These are phyloP conservation scores for Farysia itapuensis DNA, from an alignment of 1,284 basidiomycete genomes.

Conservation along the genomic window DNA sequence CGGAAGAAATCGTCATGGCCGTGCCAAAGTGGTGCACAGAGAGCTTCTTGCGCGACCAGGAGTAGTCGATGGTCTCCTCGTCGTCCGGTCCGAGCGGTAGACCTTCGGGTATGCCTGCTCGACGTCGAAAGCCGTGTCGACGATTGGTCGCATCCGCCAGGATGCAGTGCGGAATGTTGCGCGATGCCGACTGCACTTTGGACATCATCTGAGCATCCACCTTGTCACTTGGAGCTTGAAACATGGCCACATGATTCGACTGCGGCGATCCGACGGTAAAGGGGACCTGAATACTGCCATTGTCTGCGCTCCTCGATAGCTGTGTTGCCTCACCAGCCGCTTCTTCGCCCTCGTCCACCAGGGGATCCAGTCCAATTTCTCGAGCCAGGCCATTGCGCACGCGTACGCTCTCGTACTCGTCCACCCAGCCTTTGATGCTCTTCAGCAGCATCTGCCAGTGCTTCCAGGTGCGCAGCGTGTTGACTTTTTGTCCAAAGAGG, in stretches of 20 bases:
- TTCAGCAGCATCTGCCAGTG: conserved; percentile 46
- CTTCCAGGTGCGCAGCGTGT: conserved; percentile 40
- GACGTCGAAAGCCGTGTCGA: conserved; percentile 40
- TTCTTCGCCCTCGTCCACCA: conserved; percentile 1
- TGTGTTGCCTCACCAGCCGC: background rate
- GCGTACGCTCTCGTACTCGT: conserved; percentile 49
- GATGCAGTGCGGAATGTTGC: conserved; percentile 40
- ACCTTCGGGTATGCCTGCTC: conserved; percentile 48
- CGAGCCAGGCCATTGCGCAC: conserved; percentile 43
- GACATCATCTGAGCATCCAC: conserved; percentile 20
- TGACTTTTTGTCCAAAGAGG: conserved; percentile 22
- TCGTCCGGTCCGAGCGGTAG: conserved; percentile 37
- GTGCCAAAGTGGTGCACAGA: conserved; percentile 43
- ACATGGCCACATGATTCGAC: conserved; percentile 9
- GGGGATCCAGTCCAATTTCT: conserved; percentile 38
- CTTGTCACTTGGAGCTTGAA: conserved; percentile 16
- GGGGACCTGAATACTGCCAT: conserved; percentile 6
- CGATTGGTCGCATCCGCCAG: conserved; percentile 36
- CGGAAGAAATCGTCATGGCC: conserved; percentile 29
- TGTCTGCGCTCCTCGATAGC: too few relatives aligned
- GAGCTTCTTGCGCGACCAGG: conserved; percentile 48
- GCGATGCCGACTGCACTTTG: conserved; percentile 20
- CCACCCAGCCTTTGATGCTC: conserved; percentile 50
- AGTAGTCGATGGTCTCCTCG: conserved; percentile 49
- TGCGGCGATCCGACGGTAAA: conserved; percentile 23